A percentile compares a stretch with the other conserved stretches of the same genome.
Conservation (phyloP, 2,329 filamentous ascomycete species). For the Zymoseptoria crescenta region DNA sequence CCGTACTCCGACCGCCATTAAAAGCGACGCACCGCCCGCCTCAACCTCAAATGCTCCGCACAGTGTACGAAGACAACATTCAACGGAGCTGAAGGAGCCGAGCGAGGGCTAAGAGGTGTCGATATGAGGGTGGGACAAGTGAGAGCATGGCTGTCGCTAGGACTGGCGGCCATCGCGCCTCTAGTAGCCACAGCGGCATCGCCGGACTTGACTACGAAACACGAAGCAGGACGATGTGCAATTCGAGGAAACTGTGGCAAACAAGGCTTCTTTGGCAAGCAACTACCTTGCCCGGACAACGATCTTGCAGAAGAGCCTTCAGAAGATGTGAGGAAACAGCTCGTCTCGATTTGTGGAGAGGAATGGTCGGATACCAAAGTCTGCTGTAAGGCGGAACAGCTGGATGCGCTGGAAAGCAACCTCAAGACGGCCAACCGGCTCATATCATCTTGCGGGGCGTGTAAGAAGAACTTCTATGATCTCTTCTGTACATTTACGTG, state of each 20-base stretch:
- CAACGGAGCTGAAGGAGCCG: neutral
- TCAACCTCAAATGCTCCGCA: neutral
- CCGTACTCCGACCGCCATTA: neutral
- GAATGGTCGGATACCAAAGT: conserved; percentile 79
- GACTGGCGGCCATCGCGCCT: neutral
- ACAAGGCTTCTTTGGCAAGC: conserved; percentile 78
- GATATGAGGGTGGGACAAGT: conserved; percentile 2
- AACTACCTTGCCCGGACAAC: conserved; percentile 91
- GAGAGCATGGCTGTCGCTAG: neutral
- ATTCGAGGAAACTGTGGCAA: conserved; percentile 89
- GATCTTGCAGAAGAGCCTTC: conserved; percentile 68
- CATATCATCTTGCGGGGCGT: conserved; percentile 89
- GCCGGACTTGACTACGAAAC: conserved; percentile 33
- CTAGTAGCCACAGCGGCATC: conserved; percentile 1
- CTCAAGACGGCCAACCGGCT: conserved; percentile 80
- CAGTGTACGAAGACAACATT: neutral
- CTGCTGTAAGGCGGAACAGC: conserved; percentile 76
- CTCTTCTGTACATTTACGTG: conserved; percentile 97
- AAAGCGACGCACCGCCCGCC: neutral
- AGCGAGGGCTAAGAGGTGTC: neutral
- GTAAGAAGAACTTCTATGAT: conserved; percentile 98
- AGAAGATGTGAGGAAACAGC: conserved; percentile 61
- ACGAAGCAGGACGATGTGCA: conserved; percentile 82
- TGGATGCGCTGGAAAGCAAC: conserved; percentile 73
- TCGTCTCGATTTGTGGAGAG: conserved; percentile 77